Evolutionary conservation across 2,329 filamentous ascomycete species (phyloP), one percentile per base, ranked within the genome.

Genomic region (Gaeumannomyces tritici): DNA sequence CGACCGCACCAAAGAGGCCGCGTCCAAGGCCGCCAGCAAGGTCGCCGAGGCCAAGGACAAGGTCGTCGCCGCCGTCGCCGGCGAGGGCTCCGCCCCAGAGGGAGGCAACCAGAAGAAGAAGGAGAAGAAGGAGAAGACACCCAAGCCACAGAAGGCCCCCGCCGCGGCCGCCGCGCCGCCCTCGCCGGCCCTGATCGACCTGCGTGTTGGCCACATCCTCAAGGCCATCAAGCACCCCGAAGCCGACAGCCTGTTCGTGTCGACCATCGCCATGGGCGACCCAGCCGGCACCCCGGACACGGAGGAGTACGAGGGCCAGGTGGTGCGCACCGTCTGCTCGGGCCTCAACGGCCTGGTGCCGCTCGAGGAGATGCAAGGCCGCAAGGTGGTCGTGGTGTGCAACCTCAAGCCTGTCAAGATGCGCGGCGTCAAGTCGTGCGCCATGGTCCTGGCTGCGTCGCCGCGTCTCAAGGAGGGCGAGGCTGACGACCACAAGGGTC

Each of bases 361-460:
- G 0, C 83, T 99, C 58, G 91, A 91, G 75, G 91, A 96, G 75
- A 97, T 99, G 95, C 95, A 99, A 76, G 87, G 88, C 72, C 91
- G 95, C 74, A 96, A 96, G 79, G 91, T 99, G 65, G 85, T 99
- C 35, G 90, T 95, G 1, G 93, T 99, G 27, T 96, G 91, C 82
- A 99, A 99, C 77, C 85, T 99, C 69, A 99, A 99, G 83, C 95
- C 95, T 60, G 95, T 98, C 75, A 99, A 96, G 76, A 99, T 99
- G 95, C 90, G 95, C 66, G 95, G 95, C 68, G 82, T 86, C 79
- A 86, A 86, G 78, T 86, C 83, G 3, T 83, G 78, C 68, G 83
- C 93, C 71, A 98, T 99, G 95, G 95, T 99, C 21, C 84, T 99
- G 54, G 95, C 95, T 12, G 95, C 95, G 2, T 96, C 91, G 24